phyloP scores from a whole-genome alignment of 495 filamentous ascomycete species.

The Aspergillus biplanus region DNA sequence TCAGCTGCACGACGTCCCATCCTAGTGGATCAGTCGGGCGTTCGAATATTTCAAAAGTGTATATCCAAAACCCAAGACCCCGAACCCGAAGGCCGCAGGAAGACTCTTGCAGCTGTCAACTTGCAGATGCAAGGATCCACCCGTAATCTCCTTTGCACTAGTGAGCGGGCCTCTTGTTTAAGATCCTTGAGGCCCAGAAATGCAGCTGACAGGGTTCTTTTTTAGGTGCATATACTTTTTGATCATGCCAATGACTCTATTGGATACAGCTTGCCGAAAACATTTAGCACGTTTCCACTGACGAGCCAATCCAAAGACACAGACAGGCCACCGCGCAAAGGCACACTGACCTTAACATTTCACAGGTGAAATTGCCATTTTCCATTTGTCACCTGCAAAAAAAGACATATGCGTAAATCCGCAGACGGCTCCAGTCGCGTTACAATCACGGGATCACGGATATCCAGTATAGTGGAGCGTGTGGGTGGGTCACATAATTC shows the following conservation, averaged over 20 bases:
- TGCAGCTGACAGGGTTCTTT: constrained; percentile 25
- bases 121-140: constrained; percentile 39
- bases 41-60: constrained; percentile 3
- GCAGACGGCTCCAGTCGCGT: constrained; percentile 46
- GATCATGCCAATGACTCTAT: constrained; percentile 31
- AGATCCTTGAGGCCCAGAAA: constrained; percentile 19
- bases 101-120: constrained; percentile 27
- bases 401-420: constrained; percentile 35
- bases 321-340: constrained; percentile 23
- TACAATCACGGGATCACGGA: constrained; percentile 48
- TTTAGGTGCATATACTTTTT: constrained; percentile 42
- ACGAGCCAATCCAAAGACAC: constrained; percentile 39
- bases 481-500: constrained; percentile 48
- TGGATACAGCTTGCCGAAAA: constrained; percentile 36
- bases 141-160: constrained; percentile 24
- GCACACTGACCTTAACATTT: constrained; percentile 38
- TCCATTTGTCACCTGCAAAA: constrained; percentile 45
- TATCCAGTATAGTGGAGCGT: constrained; percentile 45
- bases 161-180: constrained; percentile 28
- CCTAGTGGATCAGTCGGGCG: background rate
- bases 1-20: constrained; percentile 13
- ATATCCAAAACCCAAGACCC: constrained; percentile 15
- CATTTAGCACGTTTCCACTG: constrained; percentile 29
- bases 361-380: constrained; percentile 26
- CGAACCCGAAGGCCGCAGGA: constrained; percentile 17